phyloP scores from a whole-genome alignment of 1,284 basidiomycete species.

The Fomitopsis pinicola region DNA sequence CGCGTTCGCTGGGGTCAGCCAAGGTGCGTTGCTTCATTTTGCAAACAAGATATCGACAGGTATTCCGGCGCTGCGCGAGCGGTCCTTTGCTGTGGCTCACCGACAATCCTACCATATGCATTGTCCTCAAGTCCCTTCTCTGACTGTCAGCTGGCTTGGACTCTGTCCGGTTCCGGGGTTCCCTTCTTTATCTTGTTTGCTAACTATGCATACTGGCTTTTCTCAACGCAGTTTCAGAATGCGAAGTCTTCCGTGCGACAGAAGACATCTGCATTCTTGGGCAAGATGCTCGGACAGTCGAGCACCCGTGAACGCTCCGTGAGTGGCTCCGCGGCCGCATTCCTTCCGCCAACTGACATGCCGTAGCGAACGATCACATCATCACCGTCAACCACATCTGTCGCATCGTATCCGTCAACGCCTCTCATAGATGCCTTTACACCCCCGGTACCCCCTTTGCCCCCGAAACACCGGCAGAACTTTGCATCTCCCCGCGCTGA shows the following conservation, averaged over 20 bases:
- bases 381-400: conserved; percentile 30
- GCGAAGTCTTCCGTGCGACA: conserved; percentile 62
- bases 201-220: too few species aligned
- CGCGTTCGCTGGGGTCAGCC: conserved; percentile 26
- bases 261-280: conserved; percentile 74
- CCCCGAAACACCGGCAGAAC: conserved; percentile 38
- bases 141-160: background rate
- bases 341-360: conserved; percentile 6
- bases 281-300: conserved; percentile 68
- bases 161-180: too few species aligned
- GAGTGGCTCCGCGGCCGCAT: conserved; percentile 24
- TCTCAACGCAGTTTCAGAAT: conserved; percentile 26
- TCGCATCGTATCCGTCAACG: conserved; percentile 27
- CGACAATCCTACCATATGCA: conserved; percentile 23
- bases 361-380: conserved; percentile 42
- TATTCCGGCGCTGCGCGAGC: background rate
- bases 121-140: conserved; percentile 35
- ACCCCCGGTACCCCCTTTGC: conserved; percentile 73
- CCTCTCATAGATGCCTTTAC: conserved; percentile 45
- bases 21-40: conserved; percentile 25
- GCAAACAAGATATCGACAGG: background rate
- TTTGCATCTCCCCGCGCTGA: conserved; percentile 32
- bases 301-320: conserved; percentile 67
- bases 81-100: background rate
- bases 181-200: too few species aligned